Evolutionary conservation across 371 early-diverging fungal species (phyloP).

Genomic region (Basidiobolus meristosporus): DNA sequence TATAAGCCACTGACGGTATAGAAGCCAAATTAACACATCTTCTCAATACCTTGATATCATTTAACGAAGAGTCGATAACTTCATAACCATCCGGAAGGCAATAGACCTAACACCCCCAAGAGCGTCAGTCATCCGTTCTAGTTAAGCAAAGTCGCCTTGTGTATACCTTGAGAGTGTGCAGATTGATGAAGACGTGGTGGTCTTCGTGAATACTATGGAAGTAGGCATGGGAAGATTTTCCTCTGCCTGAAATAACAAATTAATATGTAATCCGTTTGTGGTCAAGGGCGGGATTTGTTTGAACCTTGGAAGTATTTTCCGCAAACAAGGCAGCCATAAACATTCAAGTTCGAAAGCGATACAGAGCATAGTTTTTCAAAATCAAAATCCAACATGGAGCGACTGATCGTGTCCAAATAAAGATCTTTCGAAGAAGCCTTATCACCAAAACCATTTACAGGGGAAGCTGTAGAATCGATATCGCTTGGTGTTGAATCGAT

Average conservation of each 20-base stretch:
- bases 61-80: conserved; percentile 65
- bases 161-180: conserved; percentile 58
- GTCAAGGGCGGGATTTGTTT: background rate
- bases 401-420: conserved; percentile 48
- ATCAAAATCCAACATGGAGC: conserved; percentile 91
- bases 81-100: conserved; percentile 89
- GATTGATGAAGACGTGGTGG: conserved; percentile 92
- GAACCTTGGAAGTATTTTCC: conserved; percentile 92
- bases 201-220: conserved; percentile 86
- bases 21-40: background rate
- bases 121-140: background rate
- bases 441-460: too few relatives aligned
- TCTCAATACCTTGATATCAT: conserved; percentile 66
- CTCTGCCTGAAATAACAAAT: conserved; percentile 39
- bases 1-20: background rate
- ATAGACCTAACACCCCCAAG: conserved; percentile 32
- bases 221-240: conserved; percentile 82
- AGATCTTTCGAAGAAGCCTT: conserved; percentile 14
- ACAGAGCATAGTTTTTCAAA: conserved; percentile 94
- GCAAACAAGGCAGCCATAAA: conserved; percentile 93
- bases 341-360: conserved; percentile 78
- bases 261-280: background rate
- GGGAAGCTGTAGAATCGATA: too few relatives aligned
- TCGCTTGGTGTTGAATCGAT: too few relatives aligned
- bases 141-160: background rate